These are phyloP conservation scores for Huntiella savannae DNA, from an alignment of 2,329 filamentous ascomycete genomes.

Conservation along the genomic window DNA sequence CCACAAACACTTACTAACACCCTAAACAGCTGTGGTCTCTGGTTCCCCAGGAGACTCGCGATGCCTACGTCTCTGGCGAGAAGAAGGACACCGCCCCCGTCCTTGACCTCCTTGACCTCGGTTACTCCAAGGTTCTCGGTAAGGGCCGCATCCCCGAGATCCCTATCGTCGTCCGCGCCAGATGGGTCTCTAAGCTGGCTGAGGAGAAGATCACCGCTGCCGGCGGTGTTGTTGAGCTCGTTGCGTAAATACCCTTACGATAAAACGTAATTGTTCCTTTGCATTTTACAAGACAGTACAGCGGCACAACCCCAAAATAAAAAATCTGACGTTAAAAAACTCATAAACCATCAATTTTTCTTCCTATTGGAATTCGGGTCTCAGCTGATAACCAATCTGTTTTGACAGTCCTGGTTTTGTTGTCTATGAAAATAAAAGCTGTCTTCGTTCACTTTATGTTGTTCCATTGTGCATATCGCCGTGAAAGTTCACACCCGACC, in stretches of 20 bases:
- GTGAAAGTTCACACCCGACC: too few relatives aligned
- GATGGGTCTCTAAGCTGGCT: slow-evolving; percentile 88
- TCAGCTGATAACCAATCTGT: too few relatives aligned
- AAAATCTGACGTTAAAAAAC: slow-evolving; percentile 11
- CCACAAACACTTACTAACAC: slow-evolving; percentile 16
- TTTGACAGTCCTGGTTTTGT: too few relatives aligned
- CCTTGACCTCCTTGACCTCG: slow-evolving; percentile 89
- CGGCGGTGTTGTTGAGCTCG: slow-evolving; percentile 87
- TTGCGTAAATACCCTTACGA: slow-evolving; percentile 40
- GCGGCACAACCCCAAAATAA: slow-evolving; percentile 11
- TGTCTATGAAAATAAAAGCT: too few relatives aligned
- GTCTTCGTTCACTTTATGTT: too few relatives aligned
- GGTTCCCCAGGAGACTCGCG: slow-evolving; percentile 79
- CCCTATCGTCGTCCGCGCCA: slow-evolving; percentile 81
- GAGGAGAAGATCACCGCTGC: slow-evolving; percentile 99
- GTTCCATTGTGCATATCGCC: too few relatives aligned
- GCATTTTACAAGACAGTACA: slow-evolving; percentile 10
- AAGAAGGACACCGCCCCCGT: slow-evolving; percentile 89
- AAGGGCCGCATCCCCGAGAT: slow-evolving; percentile 92
- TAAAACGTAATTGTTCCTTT: slow-evolving; percentile 10
- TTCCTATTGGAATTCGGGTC: background rate
- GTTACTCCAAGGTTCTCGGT: slow-evolving; percentile 96
- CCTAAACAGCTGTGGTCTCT: slow-evolving; percentile 69
- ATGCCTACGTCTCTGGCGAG: slow-evolving; percentile 64
- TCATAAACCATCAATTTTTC: slow-evolving; percentile 1